Percentiles rank a stretch among this genome's conserved stretches.
Evolutionary conservation across 108 stramenopile species (phyloP).

Genomic region (Cylindrotheca fusiformis): DNA sequence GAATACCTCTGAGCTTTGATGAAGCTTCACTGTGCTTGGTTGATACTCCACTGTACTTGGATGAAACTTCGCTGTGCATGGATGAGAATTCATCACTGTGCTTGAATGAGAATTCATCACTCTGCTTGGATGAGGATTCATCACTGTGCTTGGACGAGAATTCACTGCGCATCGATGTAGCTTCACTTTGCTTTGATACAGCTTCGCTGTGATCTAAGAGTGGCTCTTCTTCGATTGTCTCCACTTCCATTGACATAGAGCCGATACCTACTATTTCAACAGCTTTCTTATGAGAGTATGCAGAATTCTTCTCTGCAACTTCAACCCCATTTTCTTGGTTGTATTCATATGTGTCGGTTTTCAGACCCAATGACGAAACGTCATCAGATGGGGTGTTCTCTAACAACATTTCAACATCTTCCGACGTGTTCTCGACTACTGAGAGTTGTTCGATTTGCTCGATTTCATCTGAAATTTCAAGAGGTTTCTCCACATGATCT

Average conservation of each 20-base stretch:
- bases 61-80: too few relatives aligned
- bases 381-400: slow-evolving; percentile 1
- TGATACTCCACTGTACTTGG: too few relatives aligned
- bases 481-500: slow-evolving; percentile 10
- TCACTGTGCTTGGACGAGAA: too few relatives aligned
- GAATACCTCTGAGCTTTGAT: too few relatives aligned
- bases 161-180: too few relatives aligned
- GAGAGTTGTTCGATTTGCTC: neutral
- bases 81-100: too few relatives aligned
- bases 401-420: slow-evolving; percentile 6
- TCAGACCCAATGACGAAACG: slow-evolving; percentile 29
- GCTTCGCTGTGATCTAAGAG: too few relatives aligned
- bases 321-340: neutral
- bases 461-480: slow-evolving; percentile 6
- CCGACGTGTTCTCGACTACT: neutral
- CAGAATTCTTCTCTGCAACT: neutral
- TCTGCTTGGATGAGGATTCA: too few relatives aligned
- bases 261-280: neutral
- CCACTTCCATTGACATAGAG: neutral
- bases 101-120: too few relatives aligned
- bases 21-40: too few relatives aligned
- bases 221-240: neutral
- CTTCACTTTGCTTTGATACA: too few relatives aligned
- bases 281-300: neutral
- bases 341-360: slow-evolving; percentile 28